Base-by-base conservation (phyloP, 1,139 yeast genomes). In the Magnusiomyces suaveolens region DNA sequence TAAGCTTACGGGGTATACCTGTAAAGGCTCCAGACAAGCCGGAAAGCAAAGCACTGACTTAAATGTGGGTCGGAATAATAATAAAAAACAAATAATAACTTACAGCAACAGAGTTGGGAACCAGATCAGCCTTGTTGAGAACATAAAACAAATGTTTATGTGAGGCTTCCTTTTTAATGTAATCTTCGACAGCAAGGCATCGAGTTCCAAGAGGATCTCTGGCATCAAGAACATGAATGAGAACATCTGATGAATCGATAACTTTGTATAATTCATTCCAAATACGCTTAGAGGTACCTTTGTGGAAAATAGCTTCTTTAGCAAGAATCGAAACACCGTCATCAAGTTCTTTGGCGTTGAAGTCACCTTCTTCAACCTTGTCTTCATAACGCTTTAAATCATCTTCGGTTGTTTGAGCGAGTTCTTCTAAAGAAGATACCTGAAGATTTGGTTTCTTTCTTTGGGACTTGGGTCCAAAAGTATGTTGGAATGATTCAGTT, bases 101-200 rank as follows among this genome's bases (percentile, higher is more conserved):
- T 87, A 92, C 97, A 67, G 98, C 96, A 66, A 89, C 97, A 97
- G 97, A 92, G 56, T 97, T 92, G 60, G 98, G 98, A 54, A 94
- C 97, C 66, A 92, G 81, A 76, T 92, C 98, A 79, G 97, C 89
- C 79, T 92, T 92, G 79, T 92, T 92, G 71, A 92, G 76, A 54
- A 92, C 97, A 69, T 85, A 90, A 60, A 92, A 85, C 75, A 92
- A 78, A 76, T 92, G 98, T 73, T 92, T 92, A 70, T 92, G 98
- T 33, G 98, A 88, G 67, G 96, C 90, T 72, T 92, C 98, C 60
- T 87, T 92, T 64, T 79, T 82, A 69, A 92, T 87, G 69, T 89
- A 90, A 66, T 89, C 90, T 70, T 92, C 97, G 57, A 92, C 96
- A 2, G 95, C 80, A 63, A 79, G 85, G 77, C 98, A 92, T 63